Conservation (phyloP, 2,329 filamentous ascomycete genomes). For the Diaporthe citriasiana region DNA sequence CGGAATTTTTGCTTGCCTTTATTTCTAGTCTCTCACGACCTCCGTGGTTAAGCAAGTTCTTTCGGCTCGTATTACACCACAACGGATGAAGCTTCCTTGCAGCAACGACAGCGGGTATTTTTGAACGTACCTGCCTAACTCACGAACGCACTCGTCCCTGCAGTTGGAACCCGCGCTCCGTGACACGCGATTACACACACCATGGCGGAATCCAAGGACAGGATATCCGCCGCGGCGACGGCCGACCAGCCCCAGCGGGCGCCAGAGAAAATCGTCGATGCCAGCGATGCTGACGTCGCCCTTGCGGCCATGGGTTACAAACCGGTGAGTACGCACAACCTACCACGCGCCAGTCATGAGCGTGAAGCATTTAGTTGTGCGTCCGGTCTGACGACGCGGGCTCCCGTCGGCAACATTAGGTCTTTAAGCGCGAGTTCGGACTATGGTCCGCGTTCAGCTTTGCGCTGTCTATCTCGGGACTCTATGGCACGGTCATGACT, state of each 20-base stretch:
- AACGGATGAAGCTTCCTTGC: background rate
- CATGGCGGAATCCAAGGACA: constrained; percentile 35
- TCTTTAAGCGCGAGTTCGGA: constrained; percentile 73
- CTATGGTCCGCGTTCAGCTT: constrained; percentile 71
- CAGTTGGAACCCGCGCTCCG: no score
- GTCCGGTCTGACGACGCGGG: background rate
- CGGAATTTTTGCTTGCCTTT: background rate
- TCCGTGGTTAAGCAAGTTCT: no score
- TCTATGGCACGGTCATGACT: constrained; percentile 69
- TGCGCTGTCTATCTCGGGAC: constrained; percentile 68
- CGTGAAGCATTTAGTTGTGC: background rate
- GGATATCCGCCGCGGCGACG: constrained; percentile 26
- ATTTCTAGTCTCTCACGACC: background rate
- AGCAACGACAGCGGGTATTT: background rate
- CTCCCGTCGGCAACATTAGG: constrained; percentile 49
- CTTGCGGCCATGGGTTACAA: constrained; percentile 55
- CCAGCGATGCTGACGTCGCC: constrained; percentile 50
- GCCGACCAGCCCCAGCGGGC: background rate
- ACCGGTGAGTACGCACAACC: constrained; percentile 48
- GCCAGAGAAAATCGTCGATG: constrained; percentile 37
- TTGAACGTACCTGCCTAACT: no score
- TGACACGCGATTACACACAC: constrained; percentile 10
- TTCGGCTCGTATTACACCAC: background rate
- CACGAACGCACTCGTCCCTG: no score
- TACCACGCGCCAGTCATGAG: background rate